These are phyloP conservation scores for cucumber (Cucumis sativus) DNA, from an alignment of 306 rosid genomes.

Conservation along the genomic window DNA sequence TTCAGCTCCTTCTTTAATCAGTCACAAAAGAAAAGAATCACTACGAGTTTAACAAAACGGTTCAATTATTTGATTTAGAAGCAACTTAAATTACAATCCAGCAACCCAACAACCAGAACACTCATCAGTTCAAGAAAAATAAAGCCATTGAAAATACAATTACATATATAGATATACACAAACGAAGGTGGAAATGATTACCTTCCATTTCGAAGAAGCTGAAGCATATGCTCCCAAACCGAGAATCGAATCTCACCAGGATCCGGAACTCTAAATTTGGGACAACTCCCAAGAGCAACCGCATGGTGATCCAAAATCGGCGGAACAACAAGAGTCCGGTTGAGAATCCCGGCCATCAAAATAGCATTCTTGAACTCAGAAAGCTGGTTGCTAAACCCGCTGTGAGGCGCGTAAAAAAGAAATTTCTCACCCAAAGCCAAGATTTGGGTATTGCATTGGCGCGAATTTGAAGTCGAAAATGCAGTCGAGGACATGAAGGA, in stretches of 20 bases:
- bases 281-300: constrained; percentile 77
- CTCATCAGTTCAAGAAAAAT: background rate
- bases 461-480: background rate
- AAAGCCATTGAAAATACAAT: background rate
- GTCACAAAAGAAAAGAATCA: background rate
- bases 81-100: background rate
- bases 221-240: constrained; percentile 75
- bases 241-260: constrained; percentile 39
- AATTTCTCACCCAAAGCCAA: constrained; percentile 30
- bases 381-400: constrained; percentile 90
- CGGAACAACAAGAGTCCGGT: constrained; percentile 72
- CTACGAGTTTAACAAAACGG: background rate
- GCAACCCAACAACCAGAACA: background rate
- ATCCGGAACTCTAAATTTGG: constrained; percentile 53
- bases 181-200: constrained; percentile 9
- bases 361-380: constrained; percentile 62
- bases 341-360: constrained; percentile 51
- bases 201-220: constrained; percentile 49
- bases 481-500: constrained; percentile 8
- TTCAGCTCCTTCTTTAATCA: background rate
- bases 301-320: constrained; percentile 85
- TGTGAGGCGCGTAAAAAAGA: constrained; percentile 76
- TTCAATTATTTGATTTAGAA: background rate
- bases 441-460: constrained; percentile 32
- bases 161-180: background rate